phyloP scores from a whole-genome alignment of 164 flowering plant species.

The Nelumbo lutea region DNA sequence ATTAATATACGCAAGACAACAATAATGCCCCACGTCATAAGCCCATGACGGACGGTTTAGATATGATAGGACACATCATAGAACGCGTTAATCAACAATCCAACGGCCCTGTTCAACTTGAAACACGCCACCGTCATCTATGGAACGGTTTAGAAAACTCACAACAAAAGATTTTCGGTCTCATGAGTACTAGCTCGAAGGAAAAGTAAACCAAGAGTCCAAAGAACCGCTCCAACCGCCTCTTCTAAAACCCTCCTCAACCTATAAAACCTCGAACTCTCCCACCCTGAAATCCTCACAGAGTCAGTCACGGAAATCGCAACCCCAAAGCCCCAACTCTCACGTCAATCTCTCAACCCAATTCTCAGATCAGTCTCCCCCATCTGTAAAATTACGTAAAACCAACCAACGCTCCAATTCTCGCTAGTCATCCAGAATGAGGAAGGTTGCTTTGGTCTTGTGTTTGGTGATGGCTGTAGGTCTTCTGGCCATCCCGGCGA shows the following conservation, averaged over 20 bases:
- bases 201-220: not conserved
- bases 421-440: not conserved
- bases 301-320: not conserved
- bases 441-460: not conserved
- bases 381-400: too few relatives aligned
- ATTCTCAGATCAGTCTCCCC: not conserved
- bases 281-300: not conserved
- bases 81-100: too few relatives aligned
- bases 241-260: not conserved
- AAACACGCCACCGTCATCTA: too few relatives aligned
- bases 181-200: not conserved
- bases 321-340: too few relatives aligned
- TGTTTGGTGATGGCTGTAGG: not conserved
- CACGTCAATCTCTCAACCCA: too few relatives aligned
- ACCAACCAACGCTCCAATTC: not conserved
- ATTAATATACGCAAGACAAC: too few relatives aligned
- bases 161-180: not conserved
- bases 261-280: not conserved
- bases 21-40: too few relatives aligned
- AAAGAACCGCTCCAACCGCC: not conserved
- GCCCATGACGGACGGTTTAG: too few relatives aligned
- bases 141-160: not conserved
- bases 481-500: conserved; percentile 1
- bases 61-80: too few relatives aligned
- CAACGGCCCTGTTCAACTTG: too few relatives aligned